Evolutionary conservation across 192 early-diverging fungal genomes (phyloP).

Genomic region (Diversispora epigaea): DNA sequence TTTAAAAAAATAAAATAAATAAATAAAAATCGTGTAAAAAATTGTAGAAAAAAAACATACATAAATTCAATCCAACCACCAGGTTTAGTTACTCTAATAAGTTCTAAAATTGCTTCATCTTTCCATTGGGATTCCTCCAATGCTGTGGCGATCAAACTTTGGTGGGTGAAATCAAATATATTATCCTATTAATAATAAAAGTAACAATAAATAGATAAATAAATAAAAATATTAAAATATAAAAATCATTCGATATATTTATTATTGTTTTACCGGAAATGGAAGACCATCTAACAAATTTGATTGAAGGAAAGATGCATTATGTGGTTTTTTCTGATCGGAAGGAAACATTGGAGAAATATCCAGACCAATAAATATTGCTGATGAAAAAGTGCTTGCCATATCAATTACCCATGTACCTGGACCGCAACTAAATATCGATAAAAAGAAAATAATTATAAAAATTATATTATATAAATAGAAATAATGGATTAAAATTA

Average conservation of each 20-base stretch:
- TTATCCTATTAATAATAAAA: background rate
- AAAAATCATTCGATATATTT: too few relatives aligned
- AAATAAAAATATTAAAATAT: too few relatives aligned
- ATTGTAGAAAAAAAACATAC: background rate
- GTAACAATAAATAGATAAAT: too few relatives aligned
- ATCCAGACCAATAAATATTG: constrained; percentile 38
- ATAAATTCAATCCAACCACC: constrained; percentile 32
- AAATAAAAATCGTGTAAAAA: background rate
- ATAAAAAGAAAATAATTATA: background rate
- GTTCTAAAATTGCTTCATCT: constrained; percentile 5
- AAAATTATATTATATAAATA: background rate
- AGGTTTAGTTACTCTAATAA: constrained; percentile 27
- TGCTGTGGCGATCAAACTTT: background rate
- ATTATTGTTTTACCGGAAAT: background rate
- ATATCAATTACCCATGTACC: constrained; percentile 43
- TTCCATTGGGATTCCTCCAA: constrained; percentile 5
- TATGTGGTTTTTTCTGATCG: background rate
- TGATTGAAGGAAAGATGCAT: constrained; percentile 10
- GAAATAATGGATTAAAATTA: background rate
- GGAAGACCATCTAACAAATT: constrained; percentile 29
- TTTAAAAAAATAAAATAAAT: background rate
- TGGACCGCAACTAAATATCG: constrained; percentile 32
- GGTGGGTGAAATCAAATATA: constrained; percentile 28
- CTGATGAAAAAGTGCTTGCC: constrained; percentile 37
- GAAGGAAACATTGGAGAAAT: constrained; percentile 33